Percentiles rank a stretch among this genome's conserved stretches.
phyloP scores from a whole-genome alignment of 495 filamentous ascomycete genomes.

The Sordaria brevicollis region DNA sequence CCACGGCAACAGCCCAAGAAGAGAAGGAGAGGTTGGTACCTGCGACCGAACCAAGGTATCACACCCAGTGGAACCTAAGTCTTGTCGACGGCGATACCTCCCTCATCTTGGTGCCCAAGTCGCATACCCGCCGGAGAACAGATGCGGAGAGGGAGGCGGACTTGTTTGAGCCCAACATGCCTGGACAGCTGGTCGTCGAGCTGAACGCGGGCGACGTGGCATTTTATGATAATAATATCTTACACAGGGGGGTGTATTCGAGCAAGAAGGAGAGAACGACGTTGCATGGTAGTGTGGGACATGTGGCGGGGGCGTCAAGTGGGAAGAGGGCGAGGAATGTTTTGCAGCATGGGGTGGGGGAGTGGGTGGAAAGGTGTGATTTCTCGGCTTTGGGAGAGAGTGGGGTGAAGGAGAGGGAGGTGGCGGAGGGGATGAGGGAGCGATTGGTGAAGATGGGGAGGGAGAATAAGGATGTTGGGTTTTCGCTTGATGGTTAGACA shows the following conservation, averaged over 20 bases:
- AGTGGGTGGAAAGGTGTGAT: slow-evolving; percentile 54
- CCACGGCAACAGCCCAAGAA: slow-evolving; percentile 43
- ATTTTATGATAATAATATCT: slow-evolving; percentile 83
- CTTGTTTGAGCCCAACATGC: slow-evolving; percentile 45
- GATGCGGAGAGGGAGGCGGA: slow-evolving; percentile 50
- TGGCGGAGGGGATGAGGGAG: slow-evolving; percentile 43
- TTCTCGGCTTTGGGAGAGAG: slow-evolving; percentile 37
- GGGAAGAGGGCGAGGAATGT: slow-evolving; percentile 60
- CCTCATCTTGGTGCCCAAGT: slow-evolving; percentile 61
- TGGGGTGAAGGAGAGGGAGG: slow-evolving; percentile 33
- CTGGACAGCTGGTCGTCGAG: slow-evolving; percentile 50
- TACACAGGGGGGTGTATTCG: slow-evolving; percentile 70
- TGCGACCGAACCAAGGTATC: slow-evolving; percentile 28
- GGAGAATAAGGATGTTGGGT: slow-evolving; percentile 49
- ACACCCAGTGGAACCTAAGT: slow-evolving; percentile 73
- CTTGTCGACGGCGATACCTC: slow-evolving; percentile 52
- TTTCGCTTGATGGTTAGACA: slow-evolving; percentile 27
- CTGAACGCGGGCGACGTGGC: slow-evolving; percentile 63
- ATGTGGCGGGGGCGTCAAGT: slow-evolving; percentile 33
- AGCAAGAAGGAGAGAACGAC: slow-evolving; percentile 55
- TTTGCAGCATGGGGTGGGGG: slow-evolving; percentile 74
- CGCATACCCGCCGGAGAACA: slow-evolving; percentile 56
- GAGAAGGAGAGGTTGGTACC: slow-evolving; percentile 36
- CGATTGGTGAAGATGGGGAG: slow-evolving; percentile 50
- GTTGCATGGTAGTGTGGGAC: slow-evolving; percentile 71